Conservation (phyloP, 2,329 filamentous ascomycete genomes). For the Chrysoporthe cubensis region DNA sequence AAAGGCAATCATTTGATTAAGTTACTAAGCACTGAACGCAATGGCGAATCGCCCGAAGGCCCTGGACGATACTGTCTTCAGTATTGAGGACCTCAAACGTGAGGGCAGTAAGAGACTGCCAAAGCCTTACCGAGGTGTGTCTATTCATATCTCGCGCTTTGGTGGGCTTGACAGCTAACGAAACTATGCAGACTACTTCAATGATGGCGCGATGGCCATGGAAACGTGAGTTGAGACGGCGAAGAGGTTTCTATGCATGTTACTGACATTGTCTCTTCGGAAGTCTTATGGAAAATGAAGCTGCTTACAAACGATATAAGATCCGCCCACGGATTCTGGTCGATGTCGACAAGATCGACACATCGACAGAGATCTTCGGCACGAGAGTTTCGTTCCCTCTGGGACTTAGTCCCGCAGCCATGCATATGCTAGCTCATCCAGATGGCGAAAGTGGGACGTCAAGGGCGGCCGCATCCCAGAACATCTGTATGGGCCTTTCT, state of each 20-base stretch:
- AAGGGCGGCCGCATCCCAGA: conserved; percentile 47
- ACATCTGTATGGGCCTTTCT: conserved; percentile 52
- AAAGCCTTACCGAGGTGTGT: conserved; percentile 38
- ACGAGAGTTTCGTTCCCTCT: conserved; percentile 52
- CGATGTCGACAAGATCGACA: conserved; percentile 44
- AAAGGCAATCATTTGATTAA: no score
- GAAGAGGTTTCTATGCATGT: not conserved
- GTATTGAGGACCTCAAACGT: conserved; percentile 44
- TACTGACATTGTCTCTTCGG: not conserved
- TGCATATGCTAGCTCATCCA: conserved; percentile 55
- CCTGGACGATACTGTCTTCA: conserved; percentile 34
- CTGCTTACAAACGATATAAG: conserved; percentile 54
- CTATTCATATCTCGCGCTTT: not conserved
- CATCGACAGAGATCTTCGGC: conserved; percentile 49
- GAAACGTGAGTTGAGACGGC: conserved; percentile 42
- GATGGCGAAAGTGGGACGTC: conserved; percentile 56
- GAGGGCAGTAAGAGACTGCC: conserved; percentile 44
- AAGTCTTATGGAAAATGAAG: conserved; percentile 55
- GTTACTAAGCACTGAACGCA: no score
- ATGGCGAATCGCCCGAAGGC: conserved; percentile 32
- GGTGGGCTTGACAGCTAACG: not conserved
- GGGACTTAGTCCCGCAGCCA: conserved; percentile 57
- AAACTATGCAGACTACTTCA: conserved; percentile 52
- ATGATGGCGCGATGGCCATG: conserved; percentile 60
- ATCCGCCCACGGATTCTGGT: conserved; percentile 51